These are phyloP conservation scores for Alternaria arbusti DNA, from an alignment of 2,329 filamentous ascomycete species.

Conservation along the genomic window DNA sequence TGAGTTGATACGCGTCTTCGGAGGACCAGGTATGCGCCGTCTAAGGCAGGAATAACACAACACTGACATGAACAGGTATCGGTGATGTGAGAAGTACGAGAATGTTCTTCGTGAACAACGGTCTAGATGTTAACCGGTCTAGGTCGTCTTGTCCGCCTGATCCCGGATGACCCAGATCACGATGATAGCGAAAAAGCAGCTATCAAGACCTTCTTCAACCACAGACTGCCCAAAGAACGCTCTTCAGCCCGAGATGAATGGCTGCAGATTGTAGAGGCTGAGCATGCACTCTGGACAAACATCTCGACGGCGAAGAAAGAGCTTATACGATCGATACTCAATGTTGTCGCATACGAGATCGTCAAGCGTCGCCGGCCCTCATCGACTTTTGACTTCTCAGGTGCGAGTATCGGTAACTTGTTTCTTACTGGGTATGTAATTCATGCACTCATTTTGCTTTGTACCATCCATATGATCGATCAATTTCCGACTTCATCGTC, in stretches of 20 bases:
- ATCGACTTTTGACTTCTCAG: constrained; percentile 57
- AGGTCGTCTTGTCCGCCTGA: constrained; percentile 89
- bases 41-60: neutral
- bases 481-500: neutral
- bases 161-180: constrained; percentile 68
- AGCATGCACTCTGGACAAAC: constrained; percentile 73
- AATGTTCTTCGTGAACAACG: neutral
- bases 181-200: constrained; percentile 65
- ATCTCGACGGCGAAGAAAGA: constrained; percentile 59
- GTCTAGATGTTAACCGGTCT: constrained; percentile 1
- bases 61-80: constrained; percentile 54
- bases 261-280: constrained; percentile 86
- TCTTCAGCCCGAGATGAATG: constrained; percentile 75
- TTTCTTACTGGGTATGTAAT: constrained; percentile 57
- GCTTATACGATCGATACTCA: constrained; percentile 59
- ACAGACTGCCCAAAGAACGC: constrained; percentile 73
- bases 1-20: constrained; percentile 92
- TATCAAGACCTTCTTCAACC: constrained; percentile 85
- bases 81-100: constrained; percentile 75
- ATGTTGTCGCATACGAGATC: constrained; percentile 58
- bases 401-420: constrained; percentile 59
- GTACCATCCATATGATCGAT: neutral
- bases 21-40: constrained; percentile 74
- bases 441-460: neutral
- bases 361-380: constrained; percentile 56